These are phyloP conservation scores for Rutstroemia sp. DNA, from an alignment of 2,329 filamentous ascomycete species.

Conservation along the genomic window DNA sequence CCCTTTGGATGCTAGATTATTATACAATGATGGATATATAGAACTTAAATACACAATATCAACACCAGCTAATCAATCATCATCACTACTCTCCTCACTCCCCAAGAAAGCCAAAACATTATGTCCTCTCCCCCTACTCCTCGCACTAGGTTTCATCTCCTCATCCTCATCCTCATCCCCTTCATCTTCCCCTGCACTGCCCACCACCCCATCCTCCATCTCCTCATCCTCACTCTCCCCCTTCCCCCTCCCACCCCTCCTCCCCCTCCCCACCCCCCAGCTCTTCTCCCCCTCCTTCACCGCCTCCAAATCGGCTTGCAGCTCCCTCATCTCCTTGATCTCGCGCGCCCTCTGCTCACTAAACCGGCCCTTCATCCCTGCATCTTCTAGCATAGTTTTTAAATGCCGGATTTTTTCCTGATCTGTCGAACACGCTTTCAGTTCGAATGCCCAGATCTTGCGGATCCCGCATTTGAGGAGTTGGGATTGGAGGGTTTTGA, in stretches of 20 bases:
- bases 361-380: slow-evolving; percentile 84
- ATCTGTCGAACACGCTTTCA: slow-evolving; percentile 67
- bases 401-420: slow-evolving; percentile 80
- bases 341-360: slow-evolving; percentile 75
- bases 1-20: too few relatives aligned
- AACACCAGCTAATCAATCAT: slow-evolving; percentile 2
- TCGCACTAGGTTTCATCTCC: not conserved
- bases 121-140: slow-evolving; percentile 12
- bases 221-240: too few relatives aligned
- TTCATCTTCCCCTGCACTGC: too few relatives aligned
- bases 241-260: too few relatives aligned
- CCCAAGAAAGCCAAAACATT: slow-evolving; percentile 58
- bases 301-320: slow-evolving; percentile 75
- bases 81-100: slow-evolving; percentile 52
- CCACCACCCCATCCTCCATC: too few relatives aligned
- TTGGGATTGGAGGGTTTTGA: slow-evolving; percentile 82
- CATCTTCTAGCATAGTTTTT: slow-evolving; percentile 67
- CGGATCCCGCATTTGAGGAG: slow-evolving; percentile 85
- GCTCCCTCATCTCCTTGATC: slow-evolving; percentile 82
- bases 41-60: too few relatives aligned
- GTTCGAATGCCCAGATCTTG: slow-evolving; percentile 83
- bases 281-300: slow-evolving; percentile 73
- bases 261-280: not conserved
- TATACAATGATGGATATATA: too few relatives aligned
- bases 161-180: slow-evolving; percentile 21